Evolutionary conservation across 2,329 filamentous ascomycete genomes (phyloP).

Genomic region (Cordyceps fumosorosea): DNA sequence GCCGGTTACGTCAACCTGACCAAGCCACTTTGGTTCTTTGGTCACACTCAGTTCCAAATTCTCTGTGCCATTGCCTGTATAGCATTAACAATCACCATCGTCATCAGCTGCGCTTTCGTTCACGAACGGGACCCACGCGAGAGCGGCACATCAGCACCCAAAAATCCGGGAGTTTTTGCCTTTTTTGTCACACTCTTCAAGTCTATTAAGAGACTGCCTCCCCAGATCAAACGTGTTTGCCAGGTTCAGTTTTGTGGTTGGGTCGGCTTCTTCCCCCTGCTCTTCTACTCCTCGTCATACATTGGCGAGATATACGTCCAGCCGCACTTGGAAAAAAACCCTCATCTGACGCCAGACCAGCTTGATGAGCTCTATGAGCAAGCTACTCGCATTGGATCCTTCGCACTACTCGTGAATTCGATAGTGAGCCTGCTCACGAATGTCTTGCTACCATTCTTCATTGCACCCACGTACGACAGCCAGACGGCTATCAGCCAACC

Average conservation of each 20-base stretch:
- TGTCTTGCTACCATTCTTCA: constrained; percentile 76
- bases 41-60: constrained; percentile 86
- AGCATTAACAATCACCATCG: constrained; percentile 61
- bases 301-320: constrained; percentile 90
- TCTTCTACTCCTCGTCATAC: constrained; percentile 93
- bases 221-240: constrained; percentile 77
- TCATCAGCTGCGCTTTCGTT: constrained; percentile 63
- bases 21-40: constrained; percentile 68
- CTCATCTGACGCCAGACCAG: constrained; percentile 67
- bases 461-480: constrained; percentile 69
- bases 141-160: constrained; percentile 55
- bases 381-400: constrained; percentile 80
- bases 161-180: constrained; percentile 59
- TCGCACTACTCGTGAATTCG: constrained; percentile 83
- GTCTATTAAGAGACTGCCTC: constrained; percentile 71
- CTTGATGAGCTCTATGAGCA: constrained; percentile 76
- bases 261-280: constrained; percentile 92
- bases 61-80: constrained; percentile 80
- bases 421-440: constrained; percentile 77
- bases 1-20: constrained; percentile 80
- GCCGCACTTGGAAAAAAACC: constrained; percentile 69
- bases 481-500: constrained; percentile 26
- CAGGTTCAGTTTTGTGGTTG: constrained; percentile 79
- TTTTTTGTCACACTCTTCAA: constrained; percentile 76
- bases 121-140: constrained; percentile 73